phyloP scores from a whole-genome alignment of 2,329 filamentous ascomycete genomes.

The Diaporthe eres region DNA sequence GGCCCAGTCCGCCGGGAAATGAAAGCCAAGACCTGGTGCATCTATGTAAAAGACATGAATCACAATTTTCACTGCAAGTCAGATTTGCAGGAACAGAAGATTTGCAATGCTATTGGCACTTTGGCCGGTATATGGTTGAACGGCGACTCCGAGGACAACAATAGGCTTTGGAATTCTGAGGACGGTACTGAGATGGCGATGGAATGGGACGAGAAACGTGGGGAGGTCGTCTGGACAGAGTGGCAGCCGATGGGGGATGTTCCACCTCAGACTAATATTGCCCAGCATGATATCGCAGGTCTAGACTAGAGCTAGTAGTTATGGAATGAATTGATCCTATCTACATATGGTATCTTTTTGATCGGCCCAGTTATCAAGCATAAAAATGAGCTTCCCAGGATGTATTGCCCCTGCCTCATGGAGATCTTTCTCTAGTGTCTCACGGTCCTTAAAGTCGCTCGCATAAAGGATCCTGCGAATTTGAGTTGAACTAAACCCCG shows the following conservation, averaged over 20 bases:
- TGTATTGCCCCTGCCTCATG: background rate
- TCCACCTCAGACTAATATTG: background rate
- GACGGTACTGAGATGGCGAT: background rate
- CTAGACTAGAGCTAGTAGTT: background rate
- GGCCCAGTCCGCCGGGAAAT: background rate
- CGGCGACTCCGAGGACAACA: background rate
- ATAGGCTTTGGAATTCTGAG: background rate
- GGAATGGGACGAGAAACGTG: background rate
- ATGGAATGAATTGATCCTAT: background rate
- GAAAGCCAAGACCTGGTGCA: background rate
- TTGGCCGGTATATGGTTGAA: background rate
- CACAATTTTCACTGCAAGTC: background rate
- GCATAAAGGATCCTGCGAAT: background rate
- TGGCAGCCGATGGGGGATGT: background rate
- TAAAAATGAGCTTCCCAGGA: background rate
- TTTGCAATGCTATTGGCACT: background rate
- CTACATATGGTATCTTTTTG: background rate
- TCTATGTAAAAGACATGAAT: background rate
- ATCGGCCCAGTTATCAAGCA: background rate
- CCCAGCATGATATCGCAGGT: background rate
- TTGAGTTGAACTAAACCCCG: background rate
- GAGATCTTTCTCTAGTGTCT: background rate
- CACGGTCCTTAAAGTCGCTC: background rate
- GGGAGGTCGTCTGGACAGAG: slow-evolving; percentile 3
- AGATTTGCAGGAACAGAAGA: background rate